Percentiles rank a stretch among this genome's conserved stretches.
Conservation (phyloP, 441 rosid genomes). For the Pelargonium cotyledonis region DNA sequence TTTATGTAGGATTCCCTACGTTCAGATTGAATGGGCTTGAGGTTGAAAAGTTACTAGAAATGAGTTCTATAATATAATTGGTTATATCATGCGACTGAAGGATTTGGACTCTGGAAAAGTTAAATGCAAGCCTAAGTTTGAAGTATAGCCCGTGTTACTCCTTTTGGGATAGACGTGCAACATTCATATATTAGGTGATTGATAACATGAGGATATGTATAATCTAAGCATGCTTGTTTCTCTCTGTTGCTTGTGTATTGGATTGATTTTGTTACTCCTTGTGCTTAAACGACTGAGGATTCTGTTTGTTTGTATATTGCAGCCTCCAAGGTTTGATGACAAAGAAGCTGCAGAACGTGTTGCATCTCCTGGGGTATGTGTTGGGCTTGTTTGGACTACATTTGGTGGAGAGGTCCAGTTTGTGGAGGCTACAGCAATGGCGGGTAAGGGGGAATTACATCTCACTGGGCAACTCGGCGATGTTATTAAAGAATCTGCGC, state of each 20-base stretch:
- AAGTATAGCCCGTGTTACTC: background rate
- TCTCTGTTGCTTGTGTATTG: background rate
- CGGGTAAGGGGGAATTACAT: conserved; percentile 85
- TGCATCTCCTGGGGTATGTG: conserved; percentile 84
- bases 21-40: too few relatives aligned
- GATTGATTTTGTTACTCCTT: conserved; percentile 6
- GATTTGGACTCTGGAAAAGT: background rate
- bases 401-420: conserved; percentile 98
- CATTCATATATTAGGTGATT: conserved; percentile 6
- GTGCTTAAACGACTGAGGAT: conserved; percentile 9
- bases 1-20: too few relatives aligned
- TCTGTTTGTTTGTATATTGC: conserved; percentile 31
- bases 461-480: conserved; percentile 98
- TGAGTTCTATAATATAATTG: background rate
- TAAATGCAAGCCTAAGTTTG: background rate
- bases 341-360: conserved; percentile 90
- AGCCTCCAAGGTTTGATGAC: conserved; percentile 95
- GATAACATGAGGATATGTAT: background rate
- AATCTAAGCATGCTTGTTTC: conserved; percentile 10
- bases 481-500: conserved; percentile 97
- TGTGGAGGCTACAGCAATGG: conserved; percentile 89
- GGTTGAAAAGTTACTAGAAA: too few relatives aligned
- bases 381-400: conserved; percentile 95
- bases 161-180: background rate
- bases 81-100: background rate